Percentiles rank a stretch among this genome's conserved stretches.
Evolutionary conservation across 73 alveolate species (phyloP).

Genomic region (Breviolum minutum): DNA sequence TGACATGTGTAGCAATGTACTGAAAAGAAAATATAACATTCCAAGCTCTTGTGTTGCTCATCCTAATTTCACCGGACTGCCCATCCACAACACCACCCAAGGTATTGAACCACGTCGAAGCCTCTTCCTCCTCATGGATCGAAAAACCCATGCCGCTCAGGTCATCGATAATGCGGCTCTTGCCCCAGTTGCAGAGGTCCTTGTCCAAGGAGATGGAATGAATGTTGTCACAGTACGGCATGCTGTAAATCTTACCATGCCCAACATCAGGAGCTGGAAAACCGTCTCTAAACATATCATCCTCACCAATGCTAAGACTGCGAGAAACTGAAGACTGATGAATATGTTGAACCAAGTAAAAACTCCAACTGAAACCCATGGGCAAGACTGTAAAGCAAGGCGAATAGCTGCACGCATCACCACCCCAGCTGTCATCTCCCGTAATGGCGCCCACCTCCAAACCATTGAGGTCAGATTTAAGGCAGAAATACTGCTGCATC

Average conservation of each 20-base stretch:
- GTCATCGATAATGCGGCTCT: not conserved
- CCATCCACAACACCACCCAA: constrained; percentile 16
- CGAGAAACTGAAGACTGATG: not conserved
- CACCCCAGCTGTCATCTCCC: too few species aligned
- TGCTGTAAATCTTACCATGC: not conserved
- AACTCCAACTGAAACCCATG: constrained; percentile 21
- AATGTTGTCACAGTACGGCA: constrained; percentile 40
- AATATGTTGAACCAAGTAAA: not conserved
- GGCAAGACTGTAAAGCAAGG: not conserved
- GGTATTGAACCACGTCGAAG: not conserved
- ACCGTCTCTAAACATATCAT: not conserved
- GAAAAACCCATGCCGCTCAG: not conserved
- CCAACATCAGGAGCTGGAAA: not conserved
- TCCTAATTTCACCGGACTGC: not conserved
- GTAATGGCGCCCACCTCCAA: not conserved
- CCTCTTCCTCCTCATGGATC: not conserved
- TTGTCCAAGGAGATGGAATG: not conserved
- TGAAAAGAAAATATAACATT: not conserved
- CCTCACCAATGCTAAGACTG: not conserved
- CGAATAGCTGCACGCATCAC: too few species aligned
- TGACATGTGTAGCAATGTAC: not conserved
- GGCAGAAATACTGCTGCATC: too few species aligned
- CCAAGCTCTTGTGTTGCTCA: not conserved
- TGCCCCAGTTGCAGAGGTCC: not conserved
- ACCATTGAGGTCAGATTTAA: not conserved